These are phyloP conservation scores for Tuber brumale DNA, from an alignment of 495 filamentous ascomycete species.

Conservation along the genomic window DNA sequence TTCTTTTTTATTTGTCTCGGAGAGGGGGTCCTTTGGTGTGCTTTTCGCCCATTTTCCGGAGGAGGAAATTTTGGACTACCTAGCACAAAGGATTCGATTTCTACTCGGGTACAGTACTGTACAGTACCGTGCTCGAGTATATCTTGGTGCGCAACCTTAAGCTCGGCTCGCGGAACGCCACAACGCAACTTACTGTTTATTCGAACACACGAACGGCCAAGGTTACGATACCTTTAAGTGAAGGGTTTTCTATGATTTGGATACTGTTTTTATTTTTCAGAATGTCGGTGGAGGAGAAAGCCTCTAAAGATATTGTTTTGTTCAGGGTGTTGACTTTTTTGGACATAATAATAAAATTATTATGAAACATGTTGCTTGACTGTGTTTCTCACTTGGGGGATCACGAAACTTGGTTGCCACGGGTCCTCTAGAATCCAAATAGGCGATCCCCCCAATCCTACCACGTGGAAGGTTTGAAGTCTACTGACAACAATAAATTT, in stretches of 20 bases:
- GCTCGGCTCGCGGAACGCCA: neutral
- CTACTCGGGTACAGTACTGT: neutral
- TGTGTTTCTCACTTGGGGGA: neutral
- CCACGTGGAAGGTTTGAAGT: neutral
- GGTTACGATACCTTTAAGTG: neutral
- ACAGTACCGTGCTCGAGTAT: no score
- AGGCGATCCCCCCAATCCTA: neutral
- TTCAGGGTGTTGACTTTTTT: neutral
- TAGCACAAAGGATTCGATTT: no score
- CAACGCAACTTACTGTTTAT: neutral
- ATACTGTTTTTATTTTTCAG: neutral
- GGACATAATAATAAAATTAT: no score
- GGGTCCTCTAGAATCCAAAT: neutral
- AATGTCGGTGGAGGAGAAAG: neutral
- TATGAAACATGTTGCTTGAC: neutral
- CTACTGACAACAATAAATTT: neutral
- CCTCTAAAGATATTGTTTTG: neutral
- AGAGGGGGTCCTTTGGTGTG: no score
- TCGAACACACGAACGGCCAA: neutral
- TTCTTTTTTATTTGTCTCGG: no score
- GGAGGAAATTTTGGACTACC: no score
- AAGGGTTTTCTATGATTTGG: neutral
- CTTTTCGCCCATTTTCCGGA: no score
- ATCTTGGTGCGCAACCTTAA: neutral
- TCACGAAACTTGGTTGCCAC: neutral